Evolutionary conservation across 129 eudicot genomes (phyloP).

Genomic region (Deinandra increscens): DNA sequence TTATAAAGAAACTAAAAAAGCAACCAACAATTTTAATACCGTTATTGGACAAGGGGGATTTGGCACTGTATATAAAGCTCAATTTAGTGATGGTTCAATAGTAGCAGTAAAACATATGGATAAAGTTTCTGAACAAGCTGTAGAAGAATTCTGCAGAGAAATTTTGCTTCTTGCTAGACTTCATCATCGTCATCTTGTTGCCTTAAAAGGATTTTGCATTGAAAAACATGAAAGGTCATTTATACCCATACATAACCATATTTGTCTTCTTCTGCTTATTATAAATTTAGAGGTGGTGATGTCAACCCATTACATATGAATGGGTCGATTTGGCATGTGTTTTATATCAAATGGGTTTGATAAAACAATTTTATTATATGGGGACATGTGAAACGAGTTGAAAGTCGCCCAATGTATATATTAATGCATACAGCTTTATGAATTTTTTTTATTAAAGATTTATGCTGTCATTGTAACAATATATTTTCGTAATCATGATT

Average conservation of each 20-base stretch:
- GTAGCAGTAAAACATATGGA: slow-evolving; percentile 89
- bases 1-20: slow-evolving; percentile 84
- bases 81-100: slow-evolving; percentile 69
- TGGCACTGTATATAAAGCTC: slow-evolving; percentile 81
- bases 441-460: background rate
- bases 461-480: background rate
- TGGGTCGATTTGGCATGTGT: background rate
- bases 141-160: slow-evolving; percentile 87
- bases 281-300: slow-evolving; percentile 1
- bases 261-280: background rate
- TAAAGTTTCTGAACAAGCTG: slow-evolving; percentile 90
- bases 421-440: background rate
- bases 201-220: slow-evolving; percentile 89
- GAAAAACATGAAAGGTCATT: slow-evolving; percentile 75
- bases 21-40: slow-evolving; percentile 64
- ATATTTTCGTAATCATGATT: background rate
- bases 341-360: background rate
- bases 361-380: background rate
- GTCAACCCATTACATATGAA: slow-evolving; percentile 3
- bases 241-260: background rate
- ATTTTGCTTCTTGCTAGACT: slow-evolving; percentile 93
- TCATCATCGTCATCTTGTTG: slow-evolving; percentile 97
- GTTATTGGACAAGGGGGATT: slow-evolving; percentile 91
- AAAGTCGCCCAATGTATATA: background rate
- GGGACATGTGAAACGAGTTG: background rate